These are phyloP conservation scores for Beauveria sp. DNA, from an alignment of 2,329 filamentous ascomycete genomes.

Conservation along the genomic window DNA sequence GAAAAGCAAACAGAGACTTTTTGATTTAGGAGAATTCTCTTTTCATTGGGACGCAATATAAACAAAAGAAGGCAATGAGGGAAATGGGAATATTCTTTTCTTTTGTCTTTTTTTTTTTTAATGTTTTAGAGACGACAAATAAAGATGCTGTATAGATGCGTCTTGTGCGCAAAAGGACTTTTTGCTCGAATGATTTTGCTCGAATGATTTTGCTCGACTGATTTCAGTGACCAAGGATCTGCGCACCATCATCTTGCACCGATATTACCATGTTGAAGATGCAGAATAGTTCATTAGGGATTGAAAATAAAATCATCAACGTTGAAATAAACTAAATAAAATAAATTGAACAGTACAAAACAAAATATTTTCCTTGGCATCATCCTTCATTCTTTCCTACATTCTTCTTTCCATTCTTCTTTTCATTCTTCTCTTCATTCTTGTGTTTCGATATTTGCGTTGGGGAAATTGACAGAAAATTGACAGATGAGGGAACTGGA, in stretches of 20 bases:
- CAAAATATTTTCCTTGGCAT: too few species aligned
- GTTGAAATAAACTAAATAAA: too few species aligned
- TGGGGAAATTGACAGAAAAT: neutral
- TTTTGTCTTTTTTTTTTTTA: slow-evolving; percentile 10
- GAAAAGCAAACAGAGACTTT: slow-evolving; percentile 12
- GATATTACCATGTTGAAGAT: too few species aligned
- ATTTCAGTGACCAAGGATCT: neutral
- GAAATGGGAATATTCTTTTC: slow-evolving; percentile 1
- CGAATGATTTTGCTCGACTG: too few species aligned
- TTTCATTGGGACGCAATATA: slow-evolving; percentile 8
- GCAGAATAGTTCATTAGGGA: too few species aligned
- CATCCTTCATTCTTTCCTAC: too few species aligned
- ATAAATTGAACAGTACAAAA: too few species aligned
- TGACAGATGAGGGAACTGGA: neutral
- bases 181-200: neutral
- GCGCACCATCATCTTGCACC: neutral
- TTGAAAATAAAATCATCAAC: too few species aligned
- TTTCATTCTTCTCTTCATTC: too few species aligned
- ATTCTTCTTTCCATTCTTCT: neutral
- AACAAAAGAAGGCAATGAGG: slow-evolving; percentile 11
- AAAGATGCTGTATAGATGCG: slow-evolving; percentile 9
- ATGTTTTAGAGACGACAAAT: slow-evolving; percentile 11
- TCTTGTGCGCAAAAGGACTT: neutral
- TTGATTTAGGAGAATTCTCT: neutral
- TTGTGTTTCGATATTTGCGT: neutral